Evolutionary conservation across 1,139 yeast genomes (phyloP), one percentile per base, ranked within the genome.

Genomic region (Pichia kudriavzevii): DNA sequence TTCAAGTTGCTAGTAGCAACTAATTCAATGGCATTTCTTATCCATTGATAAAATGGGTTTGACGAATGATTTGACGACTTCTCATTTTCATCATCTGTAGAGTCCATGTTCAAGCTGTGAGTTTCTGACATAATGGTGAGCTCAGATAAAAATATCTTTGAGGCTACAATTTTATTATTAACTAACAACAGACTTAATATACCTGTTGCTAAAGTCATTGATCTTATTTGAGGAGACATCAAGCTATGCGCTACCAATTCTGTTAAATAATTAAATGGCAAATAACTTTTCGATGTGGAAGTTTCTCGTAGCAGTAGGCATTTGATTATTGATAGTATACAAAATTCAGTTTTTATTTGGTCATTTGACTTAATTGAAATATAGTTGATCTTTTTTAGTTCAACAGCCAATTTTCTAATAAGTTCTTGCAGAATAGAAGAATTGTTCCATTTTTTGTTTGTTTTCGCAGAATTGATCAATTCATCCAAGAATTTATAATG

Each of bases 171-270:
- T 18, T 40, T 39, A 12, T 39, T 40, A 19, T 48, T 45, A 1
- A 49, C 49, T 14, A 50, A 35, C 4, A 17, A 22, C 4, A 54
- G 23, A 8, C 76, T 67, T 23, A 73, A 52, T 36, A 91, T 72
- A 45, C 88, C 96, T 1, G 93, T 82, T 1, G 88, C 93, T 31
- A 81, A 66, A 48, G 77, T 81, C 45, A 95, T 66, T 1, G 96
- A 85, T 3, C 79, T 61, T 22, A 88, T 61, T 38, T 85, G 67
- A 1, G 78, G 73, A n/a, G 77, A 68, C 26, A 68, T 49, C 22
- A 73, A 55, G 29, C 55, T 47, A 10, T 70, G 63, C 30, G 63
- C 59, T 9, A 66, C 65, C 3, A 41, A 33, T 3, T 40, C 34
- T 33, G 65, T 70, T 10, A 69, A 58, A 40, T 60, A 55, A 3